A percentile compares a stretch with the other conserved stretches of the same genome.
Evolutionary conservation across 2,329 filamentous ascomycete genomes (phyloP).

Genomic region (Clarireedia hainanense): DNA sequence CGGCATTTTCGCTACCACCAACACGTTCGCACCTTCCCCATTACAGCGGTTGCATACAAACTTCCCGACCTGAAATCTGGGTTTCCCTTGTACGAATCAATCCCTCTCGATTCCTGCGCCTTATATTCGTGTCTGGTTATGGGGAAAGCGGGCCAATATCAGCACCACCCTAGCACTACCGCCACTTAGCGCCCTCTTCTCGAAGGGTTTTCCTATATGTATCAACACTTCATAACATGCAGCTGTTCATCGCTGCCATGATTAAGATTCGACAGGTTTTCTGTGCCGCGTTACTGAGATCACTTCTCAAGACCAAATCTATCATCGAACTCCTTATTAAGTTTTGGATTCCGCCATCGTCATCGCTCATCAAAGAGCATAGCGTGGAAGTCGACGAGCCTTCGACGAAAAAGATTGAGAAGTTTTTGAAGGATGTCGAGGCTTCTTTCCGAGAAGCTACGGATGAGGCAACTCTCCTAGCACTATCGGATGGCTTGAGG

Average conservation of each 20-base stretch:
- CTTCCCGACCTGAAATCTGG: background rate
- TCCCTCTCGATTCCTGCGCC: background rate
- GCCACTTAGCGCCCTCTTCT: slow-evolving; percentile 7
- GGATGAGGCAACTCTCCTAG: slow-evolving; percentile 33
- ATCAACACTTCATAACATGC: slow-evolving; percentile 31
- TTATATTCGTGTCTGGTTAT: background rate
- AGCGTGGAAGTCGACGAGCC: slow-evolving; percentile 13
- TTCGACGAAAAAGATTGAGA: slow-evolving; percentile 20
- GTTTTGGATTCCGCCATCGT: slow-evolving; percentile 38
- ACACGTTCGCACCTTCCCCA: background rate
- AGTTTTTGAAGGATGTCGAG: slow-evolving; percentile 52
- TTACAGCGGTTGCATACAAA: background rate
- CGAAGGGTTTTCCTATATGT: slow-evolving; percentile 24
- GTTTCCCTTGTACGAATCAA: background rate
- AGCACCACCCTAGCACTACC: slow-evolving; percentile 11
- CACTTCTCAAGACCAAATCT: slow-evolving; percentile 51
- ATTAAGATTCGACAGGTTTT: slow-evolving; percentile 46
- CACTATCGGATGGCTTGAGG: slow-evolving; percentile 43
- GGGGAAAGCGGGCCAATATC: slow-evolving; percentile 2
- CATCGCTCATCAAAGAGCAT: slow-evolving; percentile 17
- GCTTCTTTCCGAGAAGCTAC: slow-evolving; percentile 42
- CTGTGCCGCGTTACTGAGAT: slow-evolving; percentile 46
- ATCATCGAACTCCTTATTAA: slow-evolving; percentile 49
- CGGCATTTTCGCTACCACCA: too few species aligned
- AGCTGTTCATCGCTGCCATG: slow-evolving; percentile 49